Evolutionary conservation across 2,329 filamentous ascomycete genomes (phyloP).

Genomic region (Phialophora expanda): DNA sequence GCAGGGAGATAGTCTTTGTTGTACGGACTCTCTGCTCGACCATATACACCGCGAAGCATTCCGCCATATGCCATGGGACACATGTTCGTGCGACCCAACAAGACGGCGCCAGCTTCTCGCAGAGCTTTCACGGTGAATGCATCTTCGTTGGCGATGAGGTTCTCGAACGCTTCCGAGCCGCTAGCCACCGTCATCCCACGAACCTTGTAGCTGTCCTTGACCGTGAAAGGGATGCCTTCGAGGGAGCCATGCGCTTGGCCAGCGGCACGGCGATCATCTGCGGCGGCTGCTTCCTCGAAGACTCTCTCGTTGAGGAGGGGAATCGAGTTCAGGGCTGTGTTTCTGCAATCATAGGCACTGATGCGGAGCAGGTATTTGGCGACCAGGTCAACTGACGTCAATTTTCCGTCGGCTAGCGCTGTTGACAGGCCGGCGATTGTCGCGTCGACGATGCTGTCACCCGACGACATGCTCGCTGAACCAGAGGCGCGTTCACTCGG

Average conservation of each 20-base stretch:
- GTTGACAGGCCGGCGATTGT: slow-evolving; percentile 52
- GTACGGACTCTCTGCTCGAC: slow-evolving; percentile 63
- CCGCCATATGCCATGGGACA: slow-evolving; percentile 65
- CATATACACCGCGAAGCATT: slow-evolving; percentile 63
- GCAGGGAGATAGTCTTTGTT: slow-evolving; percentile 60
- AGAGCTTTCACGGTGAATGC: slow-evolving; percentile 57
- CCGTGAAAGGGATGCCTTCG: slow-evolving; percentile 63
- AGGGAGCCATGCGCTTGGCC: slow-evolving; percentile 49
- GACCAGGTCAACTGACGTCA: slow-evolving; percentile 55
- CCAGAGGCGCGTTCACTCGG: neutral
- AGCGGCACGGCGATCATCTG: slow-evolving; percentile 52
- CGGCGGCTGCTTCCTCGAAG: slow-evolving; percentile 55
- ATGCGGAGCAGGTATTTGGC: slow-evolving; percentile 56
- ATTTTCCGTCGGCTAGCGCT: slow-evolving; percentile 49
- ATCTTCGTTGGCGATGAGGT: slow-evolving; percentile 58
- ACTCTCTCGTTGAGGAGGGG: slow-evolving; percentile 55
- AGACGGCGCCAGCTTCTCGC: slow-evolving; percentile 56
- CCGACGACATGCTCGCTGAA: neutral
- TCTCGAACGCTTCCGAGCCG: slow-evolving; percentile 61
- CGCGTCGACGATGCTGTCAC: slow-evolving; percentile 52
- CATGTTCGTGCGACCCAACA: slow-evolving; percentile 65
- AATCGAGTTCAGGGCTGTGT: slow-evolving; percentile 53
- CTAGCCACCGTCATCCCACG: slow-evolving; percentile 59
- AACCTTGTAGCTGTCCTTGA: slow-evolving; percentile 64
- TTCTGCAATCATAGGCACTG: slow-evolving; percentile 53